A percentile compares a stretch with the other conserved stretches of the same genome.
Evolutionary conservation across 2,329 filamentous ascomycete species (phyloP).

Genomic region (Rutstroemia sp.): DNA sequence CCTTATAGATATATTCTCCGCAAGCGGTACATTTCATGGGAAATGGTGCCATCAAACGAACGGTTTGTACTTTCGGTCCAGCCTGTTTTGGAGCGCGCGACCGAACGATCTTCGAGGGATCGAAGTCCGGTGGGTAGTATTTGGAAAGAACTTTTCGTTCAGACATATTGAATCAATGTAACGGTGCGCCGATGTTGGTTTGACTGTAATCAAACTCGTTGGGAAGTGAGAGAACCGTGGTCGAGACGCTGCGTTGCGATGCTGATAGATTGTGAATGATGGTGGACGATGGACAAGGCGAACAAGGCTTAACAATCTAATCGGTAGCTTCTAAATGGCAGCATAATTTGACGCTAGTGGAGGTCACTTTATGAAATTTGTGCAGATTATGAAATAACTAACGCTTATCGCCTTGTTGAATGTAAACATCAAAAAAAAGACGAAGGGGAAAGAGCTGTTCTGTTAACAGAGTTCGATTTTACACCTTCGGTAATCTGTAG

Average conservation of each 20-base stretch:
- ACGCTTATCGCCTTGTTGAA: background rate
- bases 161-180: constrained; percentile 52
- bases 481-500: too few relatives aligned
- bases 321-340: too few relatives aligned
- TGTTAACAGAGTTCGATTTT: too few relatives aligned
- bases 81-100: constrained; percentile 61
- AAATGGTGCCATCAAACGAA: constrained; percentile 86
- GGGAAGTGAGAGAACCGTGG: too few relatives aligned
- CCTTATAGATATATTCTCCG: constrained; percentile 84
- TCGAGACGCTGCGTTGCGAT: too few relatives aligned
- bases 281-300: background rate
- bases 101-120: constrained; percentile 72
- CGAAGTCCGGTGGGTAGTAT: constrained; percentile 72
- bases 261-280: background rate
- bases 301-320: too few relatives aligned
- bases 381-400: background rate
- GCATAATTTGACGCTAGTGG: background rate
- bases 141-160: constrained; percentile 73
- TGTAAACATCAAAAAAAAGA: background rate
- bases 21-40: constrained; percentile 64
- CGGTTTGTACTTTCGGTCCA: constrained; percentile 75
- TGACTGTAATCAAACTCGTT: background rate
- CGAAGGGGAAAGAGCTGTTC: background rate
- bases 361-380: background rate
- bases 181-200: background rate